Percentiles rank a stretch among this genome's conserved stretches.
phyloP scores from a whole-genome alignment of 2,329 filamentous ascomycete species.

The Periglandula ipomoeae region DNA sequence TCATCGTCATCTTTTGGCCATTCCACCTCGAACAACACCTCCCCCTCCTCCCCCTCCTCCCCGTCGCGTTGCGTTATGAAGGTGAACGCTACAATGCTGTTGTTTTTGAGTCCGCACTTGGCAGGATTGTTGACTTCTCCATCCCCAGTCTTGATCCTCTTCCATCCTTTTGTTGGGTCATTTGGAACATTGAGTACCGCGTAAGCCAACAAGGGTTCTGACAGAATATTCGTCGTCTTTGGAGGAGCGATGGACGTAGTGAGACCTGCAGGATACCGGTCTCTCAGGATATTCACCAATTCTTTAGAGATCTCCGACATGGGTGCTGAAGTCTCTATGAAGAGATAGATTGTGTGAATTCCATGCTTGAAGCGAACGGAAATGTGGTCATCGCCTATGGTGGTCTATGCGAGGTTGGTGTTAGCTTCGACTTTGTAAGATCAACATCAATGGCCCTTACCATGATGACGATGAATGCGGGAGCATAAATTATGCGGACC shows the following conservation, averaged over 20 bases:
- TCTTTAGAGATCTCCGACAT: slow-evolving; percentile 48
- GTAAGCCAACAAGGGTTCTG: slow-evolving; percentile 34
- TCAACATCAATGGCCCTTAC: background rate
- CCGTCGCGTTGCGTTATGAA: no score
- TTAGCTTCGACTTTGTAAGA: background rate
- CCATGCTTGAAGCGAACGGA: slow-evolving; percentile 67
- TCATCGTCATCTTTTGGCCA: slow-evolving; percentile 36
- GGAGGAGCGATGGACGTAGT: slow-evolving; percentile 23
- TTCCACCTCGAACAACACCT: slow-evolving; percentile 35
- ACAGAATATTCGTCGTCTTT: slow-evolving; percentile 30
- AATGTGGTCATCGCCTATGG: slow-evolving; percentile 39
- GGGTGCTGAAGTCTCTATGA: slow-evolving; percentile 48
- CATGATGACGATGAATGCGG: background rate
- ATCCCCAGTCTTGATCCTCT: slow-evolving; percentile 28
- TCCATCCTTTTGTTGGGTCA: slow-evolving; percentile 42
- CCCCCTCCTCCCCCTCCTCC: slow-evolving; percentile 29
- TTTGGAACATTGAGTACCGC: slow-evolving; percentile 34
- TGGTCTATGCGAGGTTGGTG: background rate
- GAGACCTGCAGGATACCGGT: slow-evolving; percentile 47
- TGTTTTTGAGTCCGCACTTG: slow-evolving; percentile 36
- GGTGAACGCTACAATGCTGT: slow-evolving; percentile 40
- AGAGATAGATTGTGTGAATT: slow-evolving; percentile 60
- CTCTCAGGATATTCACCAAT: slow-evolving; percentile 48
- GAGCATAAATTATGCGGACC: background rate
- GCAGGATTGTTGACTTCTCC: slow-evolving; percentile 29